Base-by-base conservation (phyloP, 148 eudicot species). In the Rhododendron williamsianum region DNA sequence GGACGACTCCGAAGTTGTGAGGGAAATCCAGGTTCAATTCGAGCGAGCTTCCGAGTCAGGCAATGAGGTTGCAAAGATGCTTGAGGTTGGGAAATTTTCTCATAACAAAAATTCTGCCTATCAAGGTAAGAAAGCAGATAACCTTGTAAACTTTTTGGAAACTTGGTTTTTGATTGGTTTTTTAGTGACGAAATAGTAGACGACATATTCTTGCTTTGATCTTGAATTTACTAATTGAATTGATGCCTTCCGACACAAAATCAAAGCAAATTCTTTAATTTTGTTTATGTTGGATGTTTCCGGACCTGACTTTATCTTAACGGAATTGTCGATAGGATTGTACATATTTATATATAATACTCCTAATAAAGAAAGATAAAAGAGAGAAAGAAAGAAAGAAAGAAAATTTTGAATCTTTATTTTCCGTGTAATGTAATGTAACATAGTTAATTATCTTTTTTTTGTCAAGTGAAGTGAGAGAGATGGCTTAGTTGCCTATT, bases 21-120 rank as follows among this genome's bases (percentile, higher is more conserved):
- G 76, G 77, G 99, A 97, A 89, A 94, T 97, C 90, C 94, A 95
- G 73, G 89, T 90, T 76, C 98, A 93, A 46, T 97, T 97, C 86
- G 93, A 93, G 76, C 92, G 94, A 49, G 99, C 99, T 81, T 92
- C 98, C 0, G 89, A 91, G 33, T 90, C 94, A 7, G 99, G 98
- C 48, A 86, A 76, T 86, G 96, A 92, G 83, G 86, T 97, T 82
- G 90, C 89, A 21, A 92, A 91, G 90, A 92, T 97, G 23, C 95
- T 97, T 78, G 99, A 97, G 86, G 94, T 91, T 10, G 98, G 98
- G 23, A 95, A 92, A 84, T 78, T 89, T 30, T 93, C 94, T 5
- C 89, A 93, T 85, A 92, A 93, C 27, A 97, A 93, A 88, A 87
- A 85, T 79, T 91, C 92, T 30, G 92, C 93, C 74, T 90, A 85